Evolutionary conservation across 345 rosid species (phyloP).

Genomic region (Citrus glauca): DNA sequence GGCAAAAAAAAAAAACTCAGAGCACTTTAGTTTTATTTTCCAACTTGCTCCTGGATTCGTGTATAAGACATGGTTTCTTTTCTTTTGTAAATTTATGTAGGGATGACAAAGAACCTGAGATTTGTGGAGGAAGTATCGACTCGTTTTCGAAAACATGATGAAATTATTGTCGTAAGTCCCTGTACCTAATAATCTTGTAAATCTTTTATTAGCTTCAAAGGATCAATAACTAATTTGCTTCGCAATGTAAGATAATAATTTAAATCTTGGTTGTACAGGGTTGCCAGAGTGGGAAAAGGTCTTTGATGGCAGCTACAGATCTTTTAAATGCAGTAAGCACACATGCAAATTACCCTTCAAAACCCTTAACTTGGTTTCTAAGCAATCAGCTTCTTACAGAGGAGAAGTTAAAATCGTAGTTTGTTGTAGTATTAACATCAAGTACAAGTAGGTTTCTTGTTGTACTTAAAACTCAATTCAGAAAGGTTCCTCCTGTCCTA

Average conservation of each 20-base stretch:
- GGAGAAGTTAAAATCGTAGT: not conserved
- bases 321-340: conserved; percentile 68
- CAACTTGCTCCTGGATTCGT: not conserved
- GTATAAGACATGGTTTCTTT: not conserved
- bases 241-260: not conserved
- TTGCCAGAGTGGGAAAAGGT: conserved; percentile 67
- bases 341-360: not conserved
- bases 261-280: conserved; percentile 42
- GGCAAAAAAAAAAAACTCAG: not conserved
- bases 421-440: conserved; percentile 10
- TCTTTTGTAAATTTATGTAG: conserved; percentile 26
- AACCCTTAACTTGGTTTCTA: not conserved
- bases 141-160: conserved; percentile 65
- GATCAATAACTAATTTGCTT: not conserved
- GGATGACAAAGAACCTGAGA: conserved; percentile 60
- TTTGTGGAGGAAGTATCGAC: conserved; percentile 60
- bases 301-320: conserved; percentile 76
- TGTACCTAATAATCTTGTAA: not conserved
- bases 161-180: conserved; percentile 69
- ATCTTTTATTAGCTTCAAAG: not conserved
- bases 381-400: not conserved
- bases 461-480: not conserved
- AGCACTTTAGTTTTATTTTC: not conserved
- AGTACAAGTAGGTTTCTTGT: not conserved
- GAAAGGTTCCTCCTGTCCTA: not conserved